Evolutionary conservation across 2,329 filamentous ascomycete genomes (phyloP), one percentile per base, ranked within the genome.

Genomic region (Botrytis squamosa): DNA sequence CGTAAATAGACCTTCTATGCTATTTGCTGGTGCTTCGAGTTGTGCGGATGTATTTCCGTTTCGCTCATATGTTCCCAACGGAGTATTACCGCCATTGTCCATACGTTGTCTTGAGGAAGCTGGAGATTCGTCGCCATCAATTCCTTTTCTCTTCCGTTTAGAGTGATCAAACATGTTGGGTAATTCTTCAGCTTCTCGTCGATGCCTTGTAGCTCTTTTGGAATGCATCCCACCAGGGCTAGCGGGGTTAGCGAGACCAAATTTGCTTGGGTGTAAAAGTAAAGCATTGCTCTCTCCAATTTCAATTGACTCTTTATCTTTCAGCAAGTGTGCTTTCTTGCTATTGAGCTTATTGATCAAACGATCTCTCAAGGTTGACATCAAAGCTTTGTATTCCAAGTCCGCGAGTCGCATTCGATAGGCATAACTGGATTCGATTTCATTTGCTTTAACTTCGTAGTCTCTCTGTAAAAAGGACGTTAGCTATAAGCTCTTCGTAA

Each of bases 1-100:
- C 0, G 90, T 92, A 69, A 92, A 92, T 55, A 92, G 86, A 83
- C 91, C 91, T 78, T 92, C 89, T 74, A 92, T 88, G 80, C 88
- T 91, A 80, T 90, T 91, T 2, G 89, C 82, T 0, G 88, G 86
- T 14, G 88, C 79, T 33, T 82, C 89, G 33, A 88, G 86, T 78
- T 89, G 86, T 79, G 88, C 87, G 73, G 76, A 72, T 33, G 74
- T 87, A 83, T 72, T 84, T 83, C 73, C 84, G 83, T 76, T 86
- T 84, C 70, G 89, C 83, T 91, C 89, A 69, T 85, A 88, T 79
- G 89, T 87, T 89, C 89, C 91, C 38, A 91, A 83, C 10, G 89
- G 85, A 1, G 89, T 91, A 44, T 86, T 89, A 77, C 84, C 87
- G 72, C 86, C 86, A 63, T 85, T 84, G 66, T 91, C 89, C 49